These are phyloP conservation scores for Glonium stellatum DNA, from an alignment of 495 filamentous ascomycete genomes.

Conservation along the genomic window DNA sequence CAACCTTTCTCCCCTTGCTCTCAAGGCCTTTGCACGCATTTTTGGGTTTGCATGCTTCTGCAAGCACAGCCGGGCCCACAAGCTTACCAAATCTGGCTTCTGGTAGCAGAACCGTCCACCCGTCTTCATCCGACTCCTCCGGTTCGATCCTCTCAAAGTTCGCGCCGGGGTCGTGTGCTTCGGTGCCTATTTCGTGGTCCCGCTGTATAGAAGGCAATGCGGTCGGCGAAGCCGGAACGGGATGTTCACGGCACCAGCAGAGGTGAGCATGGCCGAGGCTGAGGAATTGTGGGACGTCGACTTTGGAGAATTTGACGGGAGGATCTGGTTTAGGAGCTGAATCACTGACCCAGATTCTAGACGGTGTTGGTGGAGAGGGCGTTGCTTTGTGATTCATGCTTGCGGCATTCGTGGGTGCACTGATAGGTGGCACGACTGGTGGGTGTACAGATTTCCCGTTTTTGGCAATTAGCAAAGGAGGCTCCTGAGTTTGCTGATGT, in stretches of 20 bases:
- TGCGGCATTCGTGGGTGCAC: no score
- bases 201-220: background rate
- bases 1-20: background rate
- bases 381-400: no score
- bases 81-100: background rate
- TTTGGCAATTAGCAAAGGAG: no score
- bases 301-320: background rate
- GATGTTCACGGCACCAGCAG: background rate
- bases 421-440: no score
- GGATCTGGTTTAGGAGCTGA: background rate
- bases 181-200: background rate
- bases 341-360: background rate
- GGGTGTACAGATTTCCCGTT: no score
- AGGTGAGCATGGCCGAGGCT: background rate
- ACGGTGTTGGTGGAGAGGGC: background rate
- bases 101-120: constrained; percentile 4
- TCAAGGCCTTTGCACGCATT: background rate
- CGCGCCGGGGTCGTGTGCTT: background rate
- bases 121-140: constrained; percentile 1
- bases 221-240: background rate
- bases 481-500: no score
- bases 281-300: constrained; percentile 4
- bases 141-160: background rate
- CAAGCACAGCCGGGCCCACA: background rate
- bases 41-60: background rate